Evolutionary conservation across 306 rosid species (phyloP).

Genomic region (Inga leiocalycina): DNA sequence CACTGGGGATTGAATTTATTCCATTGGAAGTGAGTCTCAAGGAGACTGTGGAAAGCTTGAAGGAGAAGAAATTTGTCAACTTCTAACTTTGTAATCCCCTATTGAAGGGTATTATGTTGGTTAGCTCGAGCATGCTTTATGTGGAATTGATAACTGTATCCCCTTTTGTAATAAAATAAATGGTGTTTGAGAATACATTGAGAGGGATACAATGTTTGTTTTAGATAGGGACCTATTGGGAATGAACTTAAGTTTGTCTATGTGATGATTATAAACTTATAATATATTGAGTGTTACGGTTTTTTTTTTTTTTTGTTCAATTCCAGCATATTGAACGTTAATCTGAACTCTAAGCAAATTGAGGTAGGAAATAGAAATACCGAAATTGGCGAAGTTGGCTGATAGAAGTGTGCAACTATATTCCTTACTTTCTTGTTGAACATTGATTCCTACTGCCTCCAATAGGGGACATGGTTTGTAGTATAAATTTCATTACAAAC

Average conservation of each 20-base stretch:
- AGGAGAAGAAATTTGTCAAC: constrained; percentile 9
- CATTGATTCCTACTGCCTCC: no score
- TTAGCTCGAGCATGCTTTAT: neutral
- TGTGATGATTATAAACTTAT: no score
- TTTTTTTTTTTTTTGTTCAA: no score
- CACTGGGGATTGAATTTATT: constrained; percentile 7
- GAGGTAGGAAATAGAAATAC: no score
- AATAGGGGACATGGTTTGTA: no score
- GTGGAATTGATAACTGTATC: neutral
- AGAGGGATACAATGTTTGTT: neutral
- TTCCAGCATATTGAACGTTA: no score
- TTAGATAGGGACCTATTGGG: neutral
- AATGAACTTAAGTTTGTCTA: neutral
- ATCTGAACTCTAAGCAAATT: no score
- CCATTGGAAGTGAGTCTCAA: neutral
- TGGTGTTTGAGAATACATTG: neutral
- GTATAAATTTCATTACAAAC: no score
- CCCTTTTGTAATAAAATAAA: neutral
- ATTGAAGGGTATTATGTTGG: neutral
- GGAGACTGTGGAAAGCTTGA: constrained; percentile 11
- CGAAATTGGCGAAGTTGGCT: no score
- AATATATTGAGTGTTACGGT: no score
- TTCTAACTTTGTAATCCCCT: neutral
- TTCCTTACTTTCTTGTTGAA: no score
- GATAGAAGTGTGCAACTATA: no score